phyloP scores from a whole-genome alignment of 352 stramenopile genomes.

The Saprolegnia diclina region DNA sequence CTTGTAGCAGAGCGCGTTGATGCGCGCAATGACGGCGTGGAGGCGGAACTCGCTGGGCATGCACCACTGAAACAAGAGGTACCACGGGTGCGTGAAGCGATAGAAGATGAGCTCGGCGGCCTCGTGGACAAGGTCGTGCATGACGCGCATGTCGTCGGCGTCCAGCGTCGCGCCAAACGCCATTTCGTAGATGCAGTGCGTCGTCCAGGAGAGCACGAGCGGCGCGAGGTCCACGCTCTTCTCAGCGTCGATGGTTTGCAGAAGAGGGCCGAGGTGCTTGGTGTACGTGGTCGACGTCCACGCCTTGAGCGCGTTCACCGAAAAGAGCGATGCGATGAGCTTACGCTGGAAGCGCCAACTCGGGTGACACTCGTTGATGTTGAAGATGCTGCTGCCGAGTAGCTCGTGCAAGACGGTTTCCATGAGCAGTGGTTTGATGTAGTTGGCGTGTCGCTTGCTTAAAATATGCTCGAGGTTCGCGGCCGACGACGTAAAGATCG shows the following conservation, averaged over 20 bases:
- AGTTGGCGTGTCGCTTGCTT: not conserved
- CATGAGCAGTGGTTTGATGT: not conserved
- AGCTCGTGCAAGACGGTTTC: not conserved
- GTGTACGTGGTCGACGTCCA: not conserved
- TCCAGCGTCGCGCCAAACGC: not conserved
- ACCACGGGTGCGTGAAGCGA: constrained; percentile 61
- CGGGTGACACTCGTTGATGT: not conserved
- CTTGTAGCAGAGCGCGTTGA: constrained; percentile 23
- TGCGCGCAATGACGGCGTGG: constrained; percentile 31
- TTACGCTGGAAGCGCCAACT: not conserved
- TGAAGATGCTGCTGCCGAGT: constrained; percentile 1
- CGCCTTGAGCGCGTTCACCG: constrained; percentile 1
- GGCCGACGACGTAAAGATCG: constrained; percentile 6
- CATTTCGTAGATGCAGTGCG: constrained; percentile 6
- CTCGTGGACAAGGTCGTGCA: constrained; percentile 16
- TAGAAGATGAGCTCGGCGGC: constrained; percentile 40
- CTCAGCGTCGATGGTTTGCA: not conserved
- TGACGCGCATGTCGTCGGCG: not conserved
- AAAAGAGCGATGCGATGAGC: not conserved
- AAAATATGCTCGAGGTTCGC: not conserved
- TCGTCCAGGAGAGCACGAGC: constrained; percentile 4
- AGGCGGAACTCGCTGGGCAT: constrained; percentile 53
- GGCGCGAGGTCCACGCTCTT: not conserved
- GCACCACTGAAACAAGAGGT: constrained; percentile 47
- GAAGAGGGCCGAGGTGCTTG: not conserved